Evolutionary conservation across 495 filamentous ascomycete species (phyloP).

Genomic region (Penicillium alfredii): DNA sequence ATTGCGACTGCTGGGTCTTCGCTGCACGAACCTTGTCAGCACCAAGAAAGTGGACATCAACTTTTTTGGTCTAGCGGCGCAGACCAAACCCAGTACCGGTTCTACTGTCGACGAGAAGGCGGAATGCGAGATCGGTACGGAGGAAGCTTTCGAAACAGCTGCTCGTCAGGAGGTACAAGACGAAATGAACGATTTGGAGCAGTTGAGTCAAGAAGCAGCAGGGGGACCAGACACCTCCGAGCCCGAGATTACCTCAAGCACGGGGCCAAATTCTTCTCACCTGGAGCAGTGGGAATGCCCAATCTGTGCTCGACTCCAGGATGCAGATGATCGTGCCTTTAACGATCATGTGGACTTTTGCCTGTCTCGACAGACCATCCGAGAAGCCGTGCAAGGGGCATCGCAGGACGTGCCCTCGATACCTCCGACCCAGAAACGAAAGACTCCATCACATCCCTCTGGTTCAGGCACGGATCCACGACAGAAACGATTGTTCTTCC

Average conservation of each 20-base stretch:
- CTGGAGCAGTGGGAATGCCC: conserved; percentile 76
- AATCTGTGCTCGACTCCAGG: conserved; percentile 69
- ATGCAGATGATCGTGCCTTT: conserved; percentile 69
- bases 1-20: conserved; percentile 79
- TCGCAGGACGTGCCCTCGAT: conserved; percentile 9
- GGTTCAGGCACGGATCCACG: conserved; percentile 21
- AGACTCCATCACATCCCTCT: conserved; percentile 12
- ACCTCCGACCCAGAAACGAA: conserved; percentile 25
- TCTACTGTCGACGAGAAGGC: conserved; percentile 6
- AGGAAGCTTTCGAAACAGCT: conserved; percentile 61
- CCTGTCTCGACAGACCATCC: conserved; percentile 78
- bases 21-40: conserved; percentile 80
- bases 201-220: conserved; percentile 53
- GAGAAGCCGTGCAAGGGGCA: conserved; percentile 60
- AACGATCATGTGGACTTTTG: conserved; percentile 95
- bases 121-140: conserved; percentile 64
- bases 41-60: conserved; percentile 70
- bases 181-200: conserved; percentile 58
- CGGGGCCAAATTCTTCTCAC: too few species aligned
- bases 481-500: conserved; percentile 39
- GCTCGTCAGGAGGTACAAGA: conserved; percentile 59
- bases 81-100: conserved; percentile 12
- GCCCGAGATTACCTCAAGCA: not conserved
- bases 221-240: conserved; percentile 4
- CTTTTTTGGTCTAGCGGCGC: conserved; percentile 63